These are phyloP conservation scores for Astrothelium subdiscretum DNA, from an alignment of 495 filamentous ascomycete genomes.

Conservation along the genomic window DNA sequence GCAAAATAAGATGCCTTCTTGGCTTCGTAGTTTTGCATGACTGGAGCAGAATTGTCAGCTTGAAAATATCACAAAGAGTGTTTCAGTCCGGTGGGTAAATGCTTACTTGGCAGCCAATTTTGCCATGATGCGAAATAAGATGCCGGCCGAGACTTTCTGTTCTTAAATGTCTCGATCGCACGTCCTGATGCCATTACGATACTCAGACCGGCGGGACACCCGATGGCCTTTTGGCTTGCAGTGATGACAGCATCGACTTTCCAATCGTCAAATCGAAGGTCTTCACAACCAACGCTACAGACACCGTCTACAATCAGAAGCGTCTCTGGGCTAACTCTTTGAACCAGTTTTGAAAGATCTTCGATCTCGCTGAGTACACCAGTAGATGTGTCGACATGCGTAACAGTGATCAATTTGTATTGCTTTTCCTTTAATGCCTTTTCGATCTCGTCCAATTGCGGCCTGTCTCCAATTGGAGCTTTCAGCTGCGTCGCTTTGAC, in stretches of 20 bases:
- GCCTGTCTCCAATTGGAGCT: conserved; percentile 76
- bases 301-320: conserved; percentile 89
- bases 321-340: conserved; percentile 76
- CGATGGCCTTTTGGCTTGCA: conserved; percentile 92
- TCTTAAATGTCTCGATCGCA: conserved; percentile 72
- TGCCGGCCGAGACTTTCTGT: conserved; percentile 62
- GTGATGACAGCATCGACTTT: conserved; percentile 85
- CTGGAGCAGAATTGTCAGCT: conserved; percentile 21
- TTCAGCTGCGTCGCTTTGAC: conserved; percentile 80
- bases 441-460: conserved; percentile 79
- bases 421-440: conserved; percentile 73
- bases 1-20: conserved; percentile 97
- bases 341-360: conserved; percentile 67
- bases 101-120: conserved; percentile 87
- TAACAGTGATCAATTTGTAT: conserved; percentile 88
- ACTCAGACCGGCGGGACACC: conserved; percentile 82
- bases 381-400: conserved; percentile 94
- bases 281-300: conserved; percentile 91
- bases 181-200: conserved; percentile 86
- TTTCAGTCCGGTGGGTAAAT: background rate
- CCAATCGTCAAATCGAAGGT: conserved; percentile 93
- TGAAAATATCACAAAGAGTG: background rate
- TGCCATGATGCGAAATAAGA: conserved; percentile 92
- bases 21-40: conserved; percentile 98
- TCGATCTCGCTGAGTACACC: conserved; percentile 88